A percentile compares a stretch with the other conserved stretches of the same genome.
Conservation (phyloP, 768 basidiomycete species). For the Lepiota venenata region DNA sequence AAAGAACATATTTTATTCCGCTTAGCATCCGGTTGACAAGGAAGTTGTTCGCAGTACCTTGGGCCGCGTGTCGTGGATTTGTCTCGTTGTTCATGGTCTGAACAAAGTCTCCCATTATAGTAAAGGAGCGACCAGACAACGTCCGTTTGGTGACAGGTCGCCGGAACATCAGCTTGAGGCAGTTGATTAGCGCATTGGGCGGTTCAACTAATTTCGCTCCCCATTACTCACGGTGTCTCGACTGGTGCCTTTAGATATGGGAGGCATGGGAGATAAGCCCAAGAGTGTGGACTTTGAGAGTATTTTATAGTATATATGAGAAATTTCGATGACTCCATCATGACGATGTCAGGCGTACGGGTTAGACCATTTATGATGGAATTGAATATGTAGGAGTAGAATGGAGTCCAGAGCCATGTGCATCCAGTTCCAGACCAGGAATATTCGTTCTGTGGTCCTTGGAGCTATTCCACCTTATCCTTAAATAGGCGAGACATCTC, state of each 20-base stretch:
- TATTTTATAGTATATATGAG: not conserved
- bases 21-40: too few relatives aligned
- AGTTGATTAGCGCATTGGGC: too few relatives aligned
- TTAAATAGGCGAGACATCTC: too few relatives aligned
- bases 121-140: not conserved
- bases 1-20: not conserved
- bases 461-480: not conserved
- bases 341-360: not conserved
- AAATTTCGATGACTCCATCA: slow-evolving; percentile 11
- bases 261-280: not conserved
- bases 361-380: not conserved
- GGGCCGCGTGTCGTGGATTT: not conserved
- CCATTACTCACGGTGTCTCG: not conserved
- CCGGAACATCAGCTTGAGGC: not conserved
- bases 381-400: slow-evolving; percentile 1
- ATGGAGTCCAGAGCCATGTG: not conserved
- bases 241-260: not conserved
- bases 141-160: not conserved
- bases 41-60: not conserved
- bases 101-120: not conserved
- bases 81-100: not conserved
- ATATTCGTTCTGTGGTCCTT: not conserved
- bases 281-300: not conserved
- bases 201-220: too few relatives aligned
- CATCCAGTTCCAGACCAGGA: not conserved